phyloP scores from a whole-genome alignment of 1,139 yeast species.

The Lodderomyces orthopsilosis region DNA sequence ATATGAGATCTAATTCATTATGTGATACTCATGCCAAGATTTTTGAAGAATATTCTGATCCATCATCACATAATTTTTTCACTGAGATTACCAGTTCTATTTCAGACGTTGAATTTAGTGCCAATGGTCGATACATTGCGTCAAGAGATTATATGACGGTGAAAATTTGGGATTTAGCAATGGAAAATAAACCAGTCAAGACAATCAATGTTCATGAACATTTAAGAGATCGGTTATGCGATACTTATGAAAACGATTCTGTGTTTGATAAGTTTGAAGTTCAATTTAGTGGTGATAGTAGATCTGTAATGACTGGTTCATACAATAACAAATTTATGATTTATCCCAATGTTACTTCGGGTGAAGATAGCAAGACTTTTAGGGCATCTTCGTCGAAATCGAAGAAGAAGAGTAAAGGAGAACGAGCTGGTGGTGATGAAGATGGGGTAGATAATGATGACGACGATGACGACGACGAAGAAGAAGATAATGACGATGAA shows the following conservation, averaged over 20 bases:
- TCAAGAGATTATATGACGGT: slow-evolving; percentile 97
- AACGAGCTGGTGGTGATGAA: neutral
- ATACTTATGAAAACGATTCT: slow-evolving; percentile 97
- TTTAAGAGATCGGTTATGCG: slow-evolving; percentile 88
- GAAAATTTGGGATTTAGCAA: slow-evolving; percentile 96
- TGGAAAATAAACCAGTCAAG: slow-evolving; percentile 93
- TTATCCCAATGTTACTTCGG: slow-evolving; percentile 64
- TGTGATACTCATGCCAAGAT: slow-evolving; percentile 90
- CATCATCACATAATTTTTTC: slow-evolving; percentile 90
- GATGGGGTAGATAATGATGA: slow-evolving; percentile 6
- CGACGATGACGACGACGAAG: slow-evolving; percentile 21
- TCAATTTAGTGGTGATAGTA: slow-evolving; percentile 90
- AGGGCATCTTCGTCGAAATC: slow-evolving; percentile 5
- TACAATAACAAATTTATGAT: slow-evolving; percentile 97
- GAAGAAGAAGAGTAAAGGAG: slow-evolving; percentile 24
- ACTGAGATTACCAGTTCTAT: slow-evolving; percentile 96
- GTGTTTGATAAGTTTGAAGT: slow-evolving; percentile 98
- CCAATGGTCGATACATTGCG: slow-evolving; percentile 91
- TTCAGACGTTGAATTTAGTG: slow-evolving; percentile 88
- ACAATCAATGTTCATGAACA: slow-evolving; percentile 96
- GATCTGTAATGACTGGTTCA: slow-evolving; percentile 93
- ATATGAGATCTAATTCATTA: slow-evolving; percentile 93
- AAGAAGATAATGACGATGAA: slow-evolving; percentile 35
- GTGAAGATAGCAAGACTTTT: slow-evolving; percentile 11
- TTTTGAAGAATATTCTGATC: slow-evolving; percentile 91